Percentiles rank a stretch among this genome's conserved stretches.
phyloP scores from a whole-genome alignment of 2,329 filamentous ascomycete genomes.

The Aspergillus sp. region DNA sequence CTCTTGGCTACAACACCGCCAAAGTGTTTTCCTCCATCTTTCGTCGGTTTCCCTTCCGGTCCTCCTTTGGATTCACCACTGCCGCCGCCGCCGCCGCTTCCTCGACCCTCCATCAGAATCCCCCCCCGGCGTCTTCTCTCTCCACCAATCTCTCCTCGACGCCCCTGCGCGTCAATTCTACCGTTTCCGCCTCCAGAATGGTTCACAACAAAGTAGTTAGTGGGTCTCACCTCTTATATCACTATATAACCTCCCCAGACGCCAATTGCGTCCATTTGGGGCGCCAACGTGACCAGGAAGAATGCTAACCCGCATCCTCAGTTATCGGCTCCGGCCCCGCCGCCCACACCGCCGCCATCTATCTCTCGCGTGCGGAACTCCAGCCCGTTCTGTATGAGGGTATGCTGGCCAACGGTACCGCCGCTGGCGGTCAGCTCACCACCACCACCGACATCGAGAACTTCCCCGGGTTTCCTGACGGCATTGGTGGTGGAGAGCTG shows the following conservation, averaged over 20 bases:
- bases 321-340: conserved; percentile 93
- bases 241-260: background rate
- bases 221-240: conserved; percentile 47
- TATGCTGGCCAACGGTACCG: conserved; percentile 95
- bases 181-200: conserved; percentile 45
- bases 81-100: conserved; percentile 72
- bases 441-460: conserved; percentile 99
- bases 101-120: conserved; percentile 63
- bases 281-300: background rate
- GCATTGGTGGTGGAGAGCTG: conserved; percentile 79
- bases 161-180: conserved; percentile 40
- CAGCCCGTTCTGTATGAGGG: conserved; percentile 96
- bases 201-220: conserved; percentile 94
- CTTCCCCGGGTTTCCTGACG: conserved; percentile 89
- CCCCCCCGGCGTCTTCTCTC: conserved; percentile 36
- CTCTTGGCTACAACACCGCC: conserved; percentile 49
- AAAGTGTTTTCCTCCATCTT: conserved; percentile 91
- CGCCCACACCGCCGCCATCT: conserved; percentile 95
- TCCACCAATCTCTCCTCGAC: conserved; percentile 32
- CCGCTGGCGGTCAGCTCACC: conserved; percentile 92
- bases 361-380: conserved; percentile 89
- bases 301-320: conserved; percentile 26
- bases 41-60: conserved; percentile 63
- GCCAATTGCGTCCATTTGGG: background rate
- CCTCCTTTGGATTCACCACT: conserved; percentile 69